A percentile compares a stretch with the other conserved stretches of the same genome.
phyloP scores from a whole-genome alignment of 2,329 filamentous ascomycete species.

The Tolypocladium tundrense region DNA sequence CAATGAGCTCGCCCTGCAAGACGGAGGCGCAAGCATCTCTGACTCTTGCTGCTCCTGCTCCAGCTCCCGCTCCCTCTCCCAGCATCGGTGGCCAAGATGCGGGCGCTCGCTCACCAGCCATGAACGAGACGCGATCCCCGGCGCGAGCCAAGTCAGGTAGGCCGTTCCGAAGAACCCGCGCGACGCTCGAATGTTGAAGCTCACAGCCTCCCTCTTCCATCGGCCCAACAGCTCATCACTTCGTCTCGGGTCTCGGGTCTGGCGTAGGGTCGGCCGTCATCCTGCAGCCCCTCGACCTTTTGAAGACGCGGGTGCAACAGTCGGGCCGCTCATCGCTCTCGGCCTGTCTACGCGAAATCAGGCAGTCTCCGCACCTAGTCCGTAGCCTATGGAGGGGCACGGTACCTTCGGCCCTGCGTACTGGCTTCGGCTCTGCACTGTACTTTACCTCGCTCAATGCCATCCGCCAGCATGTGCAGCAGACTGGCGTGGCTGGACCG shows the following conservation, averaged over 20 bases:
- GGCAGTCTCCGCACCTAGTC: slow-evolving; percentile 50
- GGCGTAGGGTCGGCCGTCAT: slow-evolving; percentile 82
- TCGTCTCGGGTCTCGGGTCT: slow-evolving; percentile 77
- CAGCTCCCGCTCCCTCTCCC: background rate
- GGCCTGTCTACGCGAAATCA: slow-evolving; percentile 23
- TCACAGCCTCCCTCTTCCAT: background rate
- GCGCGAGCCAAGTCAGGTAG: slow-evolving; percentile 8
- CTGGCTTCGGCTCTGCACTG: slow-evolving; percentile 82
- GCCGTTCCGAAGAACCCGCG: background rate
- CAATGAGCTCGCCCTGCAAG: background rate
- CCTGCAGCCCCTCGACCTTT: slow-evolving; percentile 86
- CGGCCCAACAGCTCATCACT: slow-evolving; percentile 59
- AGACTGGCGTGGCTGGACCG: slow-evolving; percentile 13
- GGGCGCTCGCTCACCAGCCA: background rate
- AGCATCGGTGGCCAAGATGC: background rate
- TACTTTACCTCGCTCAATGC: slow-evolving; percentile 88
- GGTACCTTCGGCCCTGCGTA: slow-evolving; percentile 83
- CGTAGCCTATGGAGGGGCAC: slow-evolving; percentile 85
- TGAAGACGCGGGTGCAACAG: slow-evolving; percentile 95
- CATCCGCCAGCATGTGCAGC: slow-evolving; percentile 55
- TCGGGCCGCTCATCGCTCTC: slow-evolving; percentile 59
- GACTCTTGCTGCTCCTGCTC: background rate
- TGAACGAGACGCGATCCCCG: slow-evolving; percentile 8
- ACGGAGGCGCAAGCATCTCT: background rate
- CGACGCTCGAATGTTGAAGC: background rate